Percentiles rank a stretch among this genome's conserved stretches.
phyloP scores from a whole-genome alignment of 2,329 filamentous ascomycete species.

The Xenoacremonium recifei region DNA sequence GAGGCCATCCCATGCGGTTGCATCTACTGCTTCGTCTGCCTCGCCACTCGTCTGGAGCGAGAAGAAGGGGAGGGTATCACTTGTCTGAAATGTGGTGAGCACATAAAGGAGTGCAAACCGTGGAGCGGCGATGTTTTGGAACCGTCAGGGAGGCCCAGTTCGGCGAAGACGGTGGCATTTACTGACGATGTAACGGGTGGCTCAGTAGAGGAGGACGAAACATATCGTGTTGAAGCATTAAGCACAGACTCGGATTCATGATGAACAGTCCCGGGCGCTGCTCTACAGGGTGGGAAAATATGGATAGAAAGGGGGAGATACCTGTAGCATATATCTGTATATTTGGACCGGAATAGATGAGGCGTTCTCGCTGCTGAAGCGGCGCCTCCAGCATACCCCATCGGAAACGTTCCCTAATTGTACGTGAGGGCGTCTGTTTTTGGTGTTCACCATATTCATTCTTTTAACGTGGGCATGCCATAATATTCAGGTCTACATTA shows the following conservation, averaged over 20 bases:
- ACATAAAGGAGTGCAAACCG: constrained; percentile 81
- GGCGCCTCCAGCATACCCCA: no score
- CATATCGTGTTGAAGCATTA: constrained; percentile 20
- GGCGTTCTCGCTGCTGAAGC: no score
- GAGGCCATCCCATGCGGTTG: constrained; percentile 86
- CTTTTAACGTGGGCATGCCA: no score
- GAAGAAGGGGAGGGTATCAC: constrained; percentile 95
- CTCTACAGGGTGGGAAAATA: no score
- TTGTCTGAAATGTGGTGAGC: constrained; percentile 83
- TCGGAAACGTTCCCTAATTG: no score
- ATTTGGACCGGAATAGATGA: no score
- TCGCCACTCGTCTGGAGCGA: constrained; percentile 84
- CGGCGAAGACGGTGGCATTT: constrained; percentile 61
- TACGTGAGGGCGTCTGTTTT: no score
- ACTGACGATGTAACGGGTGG: constrained; percentile 50
- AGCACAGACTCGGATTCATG: constrained; percentile 20
- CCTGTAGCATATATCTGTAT: no score
- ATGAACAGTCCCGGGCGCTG: no score
- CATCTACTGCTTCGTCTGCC: constrained; percentile 93
- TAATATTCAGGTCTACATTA: no score
- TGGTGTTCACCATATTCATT: no score
- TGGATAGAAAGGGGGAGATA: no score
- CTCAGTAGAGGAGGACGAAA: constrained; percentile 25
- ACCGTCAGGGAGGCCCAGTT: constrained; percentile 41
- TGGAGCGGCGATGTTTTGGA: constrained; percentile 90